Conservation (phyloP, 2,329 filamentous ascomycete species). For the Pseudopyricularia cyperi region DNA sequence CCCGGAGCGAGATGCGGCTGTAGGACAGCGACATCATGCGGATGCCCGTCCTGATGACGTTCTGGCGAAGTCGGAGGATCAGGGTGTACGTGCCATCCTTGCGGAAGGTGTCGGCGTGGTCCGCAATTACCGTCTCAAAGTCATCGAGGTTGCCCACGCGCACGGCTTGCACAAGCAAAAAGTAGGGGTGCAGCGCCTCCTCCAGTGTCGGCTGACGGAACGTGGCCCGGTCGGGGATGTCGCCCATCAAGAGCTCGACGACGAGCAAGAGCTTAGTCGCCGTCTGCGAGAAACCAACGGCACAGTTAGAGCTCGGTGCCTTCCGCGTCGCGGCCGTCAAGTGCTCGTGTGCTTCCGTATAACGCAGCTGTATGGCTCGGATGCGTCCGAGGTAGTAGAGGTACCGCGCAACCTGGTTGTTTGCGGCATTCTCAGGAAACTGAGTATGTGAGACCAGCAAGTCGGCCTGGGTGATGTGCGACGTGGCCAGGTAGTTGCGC, state of each 20-base stretch:
- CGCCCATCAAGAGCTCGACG: slow-evolving; percentile 94
- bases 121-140: slow-evolving; percentile 76
- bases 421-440: slow-evolving; percentile 86
- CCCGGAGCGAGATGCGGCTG: slow-evolving; percentile 88
- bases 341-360: slow-evolving; percentile 94
- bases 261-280: slow-evolving; percentile 94
- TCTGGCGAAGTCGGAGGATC: slow-evolving; percentile 87
- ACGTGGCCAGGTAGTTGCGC: slow-evolving; percentile 90
- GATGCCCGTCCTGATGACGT: slow-evolving; percentile 98
- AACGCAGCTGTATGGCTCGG: slow-evolving; percentile 88
- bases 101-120: slow-evolving; percentile 73
- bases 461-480: slow-evolving; percentile 94
- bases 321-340: slow-evolving; percentile 88
- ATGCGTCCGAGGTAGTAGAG: slow-evolving; percentile 96
- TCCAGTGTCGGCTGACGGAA: slow-evolving; percentile 87
- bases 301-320: slow-evolving; percentile 78
- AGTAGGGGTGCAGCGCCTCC: slow-evolving; percentile 79
- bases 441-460: slow-evolving; percentile 90
- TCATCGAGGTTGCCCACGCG: slow-evolving; percentile 92
- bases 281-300: slow-evolving; percentile 88
- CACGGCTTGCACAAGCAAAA: slow-evolving; percentile 86
- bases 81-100: slow-evolving; percentile 91
- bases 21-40: slow-evolving; percentile 99
- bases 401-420: slow-evolving; percentile 96
- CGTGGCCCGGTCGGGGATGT: slow-evolving; percentile 88